Evolutionary conservation across 2,329 filamentous ascomycete species (phyloP).

Genomic region (Diaporthe citriasiana): DNA sequence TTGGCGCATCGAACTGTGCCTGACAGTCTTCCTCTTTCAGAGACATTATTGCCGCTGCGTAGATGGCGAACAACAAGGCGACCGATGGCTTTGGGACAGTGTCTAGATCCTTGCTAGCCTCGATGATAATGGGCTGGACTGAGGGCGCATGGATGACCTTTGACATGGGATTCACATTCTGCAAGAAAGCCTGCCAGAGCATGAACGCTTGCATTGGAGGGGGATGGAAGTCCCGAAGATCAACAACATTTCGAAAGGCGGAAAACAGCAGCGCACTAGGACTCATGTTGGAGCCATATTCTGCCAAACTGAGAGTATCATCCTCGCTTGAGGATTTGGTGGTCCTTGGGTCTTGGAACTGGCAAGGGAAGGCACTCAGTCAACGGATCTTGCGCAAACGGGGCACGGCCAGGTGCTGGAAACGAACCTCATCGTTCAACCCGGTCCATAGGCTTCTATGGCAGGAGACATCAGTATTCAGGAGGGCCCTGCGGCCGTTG

Average conservation of each 20-base stretch:
- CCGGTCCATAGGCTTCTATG: slow-evolving; percentile 45
- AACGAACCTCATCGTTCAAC: slow-evolving; percentile 44
- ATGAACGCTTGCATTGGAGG: slow-evolving; percentile 49
- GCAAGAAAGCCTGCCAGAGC: slow-evolving; percentile 65
- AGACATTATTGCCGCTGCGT: slow-evolving; percentile 41
- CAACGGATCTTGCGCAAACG: not conserved
- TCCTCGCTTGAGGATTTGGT: slow-evolving; percentile 42
- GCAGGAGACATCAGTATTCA: slow-evolving; percentile 26
- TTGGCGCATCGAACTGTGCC: slow-evolving; percentile 36
- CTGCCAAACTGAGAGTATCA: slow-evolving; percentile 51
- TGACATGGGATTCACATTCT: slow-evolving; percentile 66
- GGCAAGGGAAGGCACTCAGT: slow-evolving; percentile 6
- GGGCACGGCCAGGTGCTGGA: not conserved
- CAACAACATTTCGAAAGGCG: slow-evolving; percentile 15
- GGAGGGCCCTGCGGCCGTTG: slow-evolving; percentile 61
- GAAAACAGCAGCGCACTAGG: slow-evolving; percentile 52
- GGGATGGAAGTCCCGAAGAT: slow-evolving; percentile 51
- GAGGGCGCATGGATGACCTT: slow-evolving; percentile 66
- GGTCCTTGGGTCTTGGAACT: slow-evolving; percentile 44
- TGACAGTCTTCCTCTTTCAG: slow-evolving; percentile 42
- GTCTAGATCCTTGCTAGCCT: slow-evolving; percentile 43
- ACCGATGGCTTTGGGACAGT: slow-evolving; percentile 37
- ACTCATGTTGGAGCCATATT: slow-evolving; percentile 61
- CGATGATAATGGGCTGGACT: slow-evolving; percentile 52
- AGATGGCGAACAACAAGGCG: slow-evolving; percentile 43